These are phyloP conservation scores for Populus trichocarpa DNA, from an alignment of 441 rosid genomes.

Conservation along the genomic window DNA sequence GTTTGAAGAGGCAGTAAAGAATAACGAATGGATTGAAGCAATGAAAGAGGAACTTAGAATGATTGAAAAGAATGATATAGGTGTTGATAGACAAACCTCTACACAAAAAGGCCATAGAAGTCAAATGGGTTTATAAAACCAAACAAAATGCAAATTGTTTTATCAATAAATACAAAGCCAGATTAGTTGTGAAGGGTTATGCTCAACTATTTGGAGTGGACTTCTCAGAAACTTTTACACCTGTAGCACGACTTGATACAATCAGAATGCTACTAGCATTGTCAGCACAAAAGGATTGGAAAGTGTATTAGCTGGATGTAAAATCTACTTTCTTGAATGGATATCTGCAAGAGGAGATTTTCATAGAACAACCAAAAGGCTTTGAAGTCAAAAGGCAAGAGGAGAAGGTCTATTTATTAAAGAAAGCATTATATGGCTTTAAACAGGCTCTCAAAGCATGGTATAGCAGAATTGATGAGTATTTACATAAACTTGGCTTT, in stretches of 20 bases:
- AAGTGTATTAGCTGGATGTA: too few species aligned
- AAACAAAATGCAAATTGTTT: background rate
- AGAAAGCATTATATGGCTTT: background rate
- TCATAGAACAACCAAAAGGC: too few species aligned
- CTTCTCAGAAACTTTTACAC: too few species aligned
- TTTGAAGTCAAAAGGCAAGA: background rate
- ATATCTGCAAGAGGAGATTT: too few species aligned
- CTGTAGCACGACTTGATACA: too few species aligned
- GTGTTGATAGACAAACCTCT: background rate
- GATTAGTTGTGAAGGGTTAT: background rate
- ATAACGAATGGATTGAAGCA: background rate
- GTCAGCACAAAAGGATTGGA: too few species aligned
- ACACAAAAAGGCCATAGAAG: background rate
- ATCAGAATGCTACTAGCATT: too few species aligned
- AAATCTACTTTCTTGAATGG: too few species aligned
- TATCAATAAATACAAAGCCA: background rate
- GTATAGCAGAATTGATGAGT: too few species aligned
- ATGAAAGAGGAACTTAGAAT: background rate
- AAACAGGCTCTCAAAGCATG: too few species aligned
- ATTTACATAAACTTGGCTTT: too few species aligned
- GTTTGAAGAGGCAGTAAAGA: background rate
- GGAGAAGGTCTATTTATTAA: background rate
- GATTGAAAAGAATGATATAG: constrained; percentile 8
- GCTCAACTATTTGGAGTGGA: background rate
- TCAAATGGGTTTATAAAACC: background rate